Base-by-base conservation (phyloP, 2,329 filamentous ascomycete species). In the Exophiala oligosperma region DNA sequence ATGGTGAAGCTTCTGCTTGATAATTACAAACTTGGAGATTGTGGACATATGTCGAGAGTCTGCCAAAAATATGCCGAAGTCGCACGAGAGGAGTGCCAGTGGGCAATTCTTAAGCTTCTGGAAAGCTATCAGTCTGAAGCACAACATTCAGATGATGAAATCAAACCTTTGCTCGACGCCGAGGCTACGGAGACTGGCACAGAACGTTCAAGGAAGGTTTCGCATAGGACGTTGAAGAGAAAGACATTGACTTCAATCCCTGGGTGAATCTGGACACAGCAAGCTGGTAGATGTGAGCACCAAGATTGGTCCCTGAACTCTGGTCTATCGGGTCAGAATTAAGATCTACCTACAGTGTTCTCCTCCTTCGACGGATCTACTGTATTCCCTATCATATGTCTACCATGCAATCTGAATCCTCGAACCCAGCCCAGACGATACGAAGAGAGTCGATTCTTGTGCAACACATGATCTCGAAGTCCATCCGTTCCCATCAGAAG, bases 1-100 rank as follows among this genome's bases (percentile, higher is more conserved):
- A 54, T 64, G 52, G 38, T 62, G 24, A 43, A 64, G 35, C 50
- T 49, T 6, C 49, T 64, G 38, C 59, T 64, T 9, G 55, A 60
- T 41, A 48, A 61, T 46, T 57, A 62, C 24, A 37, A 37, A 24
- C 37, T 56, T 9, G 48, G 41, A 38, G 55, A 37, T 14, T 41
- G 49, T 12, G 46, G 54, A 26, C 35, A 49, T 9, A 40, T 54
- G 21, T 46, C 38, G 1, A 32, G 26, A 3, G 23, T 61, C 24
- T 54, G 54, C 41, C 23, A 50, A 4, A 32, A 44, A 21, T 50
- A 55, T 14, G 47, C 40, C 17, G 51, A 40, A 29, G 17, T 40
- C 17, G 59, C 59, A 43, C 32, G 48, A 28, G 35, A 48, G 9
- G 46, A 46, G 11, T 44, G 35, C 37, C 54, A 57, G 14, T 60